Evolutionary conservation across 163 green algal genomes (phyloP).

Genomic region (Scenedesmus sp.): DNA sequence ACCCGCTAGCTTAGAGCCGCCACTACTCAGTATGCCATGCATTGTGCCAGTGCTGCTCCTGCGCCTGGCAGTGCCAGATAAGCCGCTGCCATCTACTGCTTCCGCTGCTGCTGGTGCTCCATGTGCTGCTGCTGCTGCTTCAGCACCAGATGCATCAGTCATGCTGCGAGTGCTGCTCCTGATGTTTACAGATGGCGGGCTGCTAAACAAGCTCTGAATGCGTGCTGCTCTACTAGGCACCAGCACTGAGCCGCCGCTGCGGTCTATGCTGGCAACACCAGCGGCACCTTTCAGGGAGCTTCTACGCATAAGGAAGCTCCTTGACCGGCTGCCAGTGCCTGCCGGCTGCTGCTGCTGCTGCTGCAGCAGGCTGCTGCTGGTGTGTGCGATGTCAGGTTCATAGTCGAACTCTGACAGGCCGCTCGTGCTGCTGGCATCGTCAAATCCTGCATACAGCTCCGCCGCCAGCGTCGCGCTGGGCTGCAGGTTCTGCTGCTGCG

Average conservation of each 20-base stretch:
- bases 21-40: background rate
- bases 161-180: background rate
- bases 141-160: background rate
- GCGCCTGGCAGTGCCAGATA: background rate
- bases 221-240: background rate
- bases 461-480: background rate
- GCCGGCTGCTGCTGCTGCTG: slow-evolving; percentile 6
- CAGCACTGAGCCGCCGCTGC: background rate
- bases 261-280: background rate
- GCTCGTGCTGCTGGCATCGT: slow-evolving; percentile 7
- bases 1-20: background rate
- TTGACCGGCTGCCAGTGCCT: background rate
- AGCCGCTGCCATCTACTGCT: background rate
- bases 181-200: background rate
- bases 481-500: background rate
- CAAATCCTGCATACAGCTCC: slow-evolving; percentile 30
- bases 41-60: background rate
- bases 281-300: background rate
- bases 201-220: background rate
- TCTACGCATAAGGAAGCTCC: slow-evolving; percentile 9
- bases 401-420: background rate
- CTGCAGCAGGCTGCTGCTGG: background rate
- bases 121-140: slow-evolving; percentile 3
- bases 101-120: background rate
- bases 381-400: background rate